phyloP scores from a whole-genome alignment of 495 filamentous ascomycete species.

The Daldinia concentrica region DNA sequence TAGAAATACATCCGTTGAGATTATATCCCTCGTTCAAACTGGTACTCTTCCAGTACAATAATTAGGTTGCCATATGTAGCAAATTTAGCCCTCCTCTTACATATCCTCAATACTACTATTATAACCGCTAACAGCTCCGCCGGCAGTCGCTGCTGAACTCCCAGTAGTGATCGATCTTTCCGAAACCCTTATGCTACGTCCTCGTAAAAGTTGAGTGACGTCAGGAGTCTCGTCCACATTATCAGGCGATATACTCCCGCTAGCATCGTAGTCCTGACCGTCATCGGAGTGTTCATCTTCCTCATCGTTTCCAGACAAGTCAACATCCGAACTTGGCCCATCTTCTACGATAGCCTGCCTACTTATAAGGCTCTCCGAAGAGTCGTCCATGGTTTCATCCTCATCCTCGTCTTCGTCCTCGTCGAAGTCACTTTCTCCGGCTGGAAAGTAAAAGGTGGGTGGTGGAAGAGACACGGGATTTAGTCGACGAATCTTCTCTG shows the following conservation, averaged over 20 bases:
- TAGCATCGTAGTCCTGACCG: conserved; percentile 33
- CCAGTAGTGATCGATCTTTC: conserved; percentile 44
- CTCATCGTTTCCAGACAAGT: conserved; percentile 45
- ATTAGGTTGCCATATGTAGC: too few relatives aligned
- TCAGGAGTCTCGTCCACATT: conserved; percentile 22
- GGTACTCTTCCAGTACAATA: background rate
- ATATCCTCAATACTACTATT: conserved; percentile 49
- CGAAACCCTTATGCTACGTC: conserved; percentile 7
- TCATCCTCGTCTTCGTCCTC: conserved; percentile 40
- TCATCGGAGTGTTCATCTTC: conserved; percentile 49
- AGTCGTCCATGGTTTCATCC: conserved; percentile 42
- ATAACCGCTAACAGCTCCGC: conserved; percentile 54
- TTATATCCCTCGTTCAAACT: background rate
- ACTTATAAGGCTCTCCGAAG: conserved; percentile 45
- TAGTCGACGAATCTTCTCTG: conserved; percentile 42
- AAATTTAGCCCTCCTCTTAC: conserved; percentile 1
- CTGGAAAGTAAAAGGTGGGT: conserved; percentile 52
- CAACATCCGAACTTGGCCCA: conserved; percentile 38
- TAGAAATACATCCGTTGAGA: background rate
- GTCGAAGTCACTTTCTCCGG: conserved; percentile 47
- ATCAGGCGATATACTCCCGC: conserved; percentile 31
- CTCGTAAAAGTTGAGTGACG: conserved; percentile 2
- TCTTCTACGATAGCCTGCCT: conserved; percentile 43
- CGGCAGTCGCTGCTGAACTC: conserved; percentile 57
- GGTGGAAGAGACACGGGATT: conserved; percentile 56